These are phyloP conservation scores for Pseudogymnoascus verrucosus DNA, from an alignment of 2,329 filamentous ascomycete genomes.

Conservation along the genomic window DNA sequence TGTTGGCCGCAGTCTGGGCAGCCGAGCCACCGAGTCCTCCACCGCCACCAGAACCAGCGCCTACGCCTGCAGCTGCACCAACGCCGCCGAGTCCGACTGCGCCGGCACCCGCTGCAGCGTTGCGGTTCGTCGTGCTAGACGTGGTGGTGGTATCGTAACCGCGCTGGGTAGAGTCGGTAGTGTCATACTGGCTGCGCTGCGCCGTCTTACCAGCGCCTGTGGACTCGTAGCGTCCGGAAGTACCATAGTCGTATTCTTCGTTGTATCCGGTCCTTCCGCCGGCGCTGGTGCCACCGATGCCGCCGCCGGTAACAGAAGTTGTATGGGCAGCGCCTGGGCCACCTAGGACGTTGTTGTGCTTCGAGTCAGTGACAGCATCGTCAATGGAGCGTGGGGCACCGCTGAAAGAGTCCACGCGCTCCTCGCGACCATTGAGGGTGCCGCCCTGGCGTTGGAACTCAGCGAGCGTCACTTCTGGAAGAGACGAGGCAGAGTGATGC, in stretches of 20 bases:
- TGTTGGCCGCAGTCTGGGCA: background rate
- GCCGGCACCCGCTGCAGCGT: background rate
- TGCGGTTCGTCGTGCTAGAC: background rate
- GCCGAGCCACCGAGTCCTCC: background rate
- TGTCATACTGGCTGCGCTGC: background rate
- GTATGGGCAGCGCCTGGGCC: slow-evolving; percentile 10
- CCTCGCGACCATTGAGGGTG: slow-evolving; percentile 43
- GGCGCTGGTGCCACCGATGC: background rate
- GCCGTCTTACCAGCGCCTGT: slow-evolving; percentile 17
- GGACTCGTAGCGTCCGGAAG: background rate
- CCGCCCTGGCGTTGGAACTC: slow-evolving; percentile 54
- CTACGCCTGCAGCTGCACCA: background rate
- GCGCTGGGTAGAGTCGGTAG: slow-evolving; percentile 3
- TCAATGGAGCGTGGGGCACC: slow-evolving; percentile 50
- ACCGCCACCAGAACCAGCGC: slow-evolving; percentile 13
- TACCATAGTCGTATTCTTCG: background rate
- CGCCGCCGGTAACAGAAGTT: slow-evolving; percentile 8
- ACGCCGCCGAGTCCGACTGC: background rate
- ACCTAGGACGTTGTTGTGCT: slow-evolving; percentile 16
- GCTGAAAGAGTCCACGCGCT: slow-evolving; percentile 51
- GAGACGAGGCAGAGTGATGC: slow-evolving; percentile 55
- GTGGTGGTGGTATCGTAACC: background rate
- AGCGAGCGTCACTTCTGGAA: slow-evolving; percentile 55
- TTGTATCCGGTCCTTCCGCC: background rate
- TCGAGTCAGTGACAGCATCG: slow-evolving; percentile 18